Evolutionary conservation across 2,329 filamentous ascomycete species (phyloP), one percentile per base, ranked within the genome.

Genomic region (Periglandula ipomoeae): DNA sequence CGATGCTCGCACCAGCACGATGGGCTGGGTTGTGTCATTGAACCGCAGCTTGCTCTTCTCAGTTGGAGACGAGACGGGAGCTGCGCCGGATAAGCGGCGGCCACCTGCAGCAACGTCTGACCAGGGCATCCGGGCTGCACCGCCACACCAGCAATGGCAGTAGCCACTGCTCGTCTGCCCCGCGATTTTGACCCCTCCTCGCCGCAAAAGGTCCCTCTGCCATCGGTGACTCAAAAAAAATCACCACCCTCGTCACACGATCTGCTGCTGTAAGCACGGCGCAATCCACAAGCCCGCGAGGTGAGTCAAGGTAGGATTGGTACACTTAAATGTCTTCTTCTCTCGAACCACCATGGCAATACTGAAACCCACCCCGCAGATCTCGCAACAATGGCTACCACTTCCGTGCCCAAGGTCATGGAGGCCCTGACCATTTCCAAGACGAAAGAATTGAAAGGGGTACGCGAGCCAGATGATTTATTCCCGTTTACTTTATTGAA

Each of bases 391-490:
- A 76, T 76, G 74, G 71, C 72, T 57, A 59, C 64, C 54, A 61
- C 59, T 45, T 53, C 65, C 32, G 64, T 68, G 49, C 61, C 70
- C 57, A 67, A 75, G 62, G 73, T 73, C 61, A 67, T 78, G 64
- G 74, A 76, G 62, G 66, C 63, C 53, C 65, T 76, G 50, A 66
- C 69, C 51, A 68, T 78, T 56, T 79, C 75, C 63, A 79, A 79
- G 63, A 79, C 75, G 50, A 80, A 80, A 65, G 76, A 80, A 66
- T 67, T 80, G 60, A 80, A 78, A 65, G 76, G 76, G 53, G 74
- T 73, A 68, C 49, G 72, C 68, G 53, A 47, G 3, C 39, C 4
- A 17, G 6, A 11, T 37, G 13, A 22, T 32, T 17, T 34, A n/a
- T n/a, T 27, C 11, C 8, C 15, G 15, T 3, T 38, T 15, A 6